These are phyloP conservation scores for Heliocybe sulcata DNA, from an alignment of 1,284 basidiomycete species.

Conservation along the genomic window DNA sequence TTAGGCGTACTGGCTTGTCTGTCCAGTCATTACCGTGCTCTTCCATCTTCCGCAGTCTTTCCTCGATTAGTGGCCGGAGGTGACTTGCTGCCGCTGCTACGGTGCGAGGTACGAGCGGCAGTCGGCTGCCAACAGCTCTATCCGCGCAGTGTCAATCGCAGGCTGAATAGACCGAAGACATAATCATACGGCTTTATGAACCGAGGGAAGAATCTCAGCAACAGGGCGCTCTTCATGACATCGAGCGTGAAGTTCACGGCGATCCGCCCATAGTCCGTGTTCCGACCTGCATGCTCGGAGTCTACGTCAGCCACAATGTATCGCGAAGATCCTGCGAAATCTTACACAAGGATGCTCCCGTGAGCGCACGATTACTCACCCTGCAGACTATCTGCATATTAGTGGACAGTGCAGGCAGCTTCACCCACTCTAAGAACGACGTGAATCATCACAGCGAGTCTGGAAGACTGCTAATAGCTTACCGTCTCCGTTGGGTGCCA, in stretches of 20 bases:
- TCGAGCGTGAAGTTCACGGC: conserved; percentile 10
- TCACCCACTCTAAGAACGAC: conserved; percentile 29
- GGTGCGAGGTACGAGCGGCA: background rate
- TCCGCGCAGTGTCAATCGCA: background rate
- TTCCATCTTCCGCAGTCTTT: conserved; percentile 9
- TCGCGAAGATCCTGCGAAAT: background rate
- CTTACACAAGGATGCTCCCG: background rate
- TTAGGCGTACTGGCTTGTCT: conserved; percentile 15
- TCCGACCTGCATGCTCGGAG: conserved; percentile 14
- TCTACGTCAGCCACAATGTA: background rate
- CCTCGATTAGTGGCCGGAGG: conserved; percentile 13
- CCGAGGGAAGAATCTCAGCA: conserved; percentile 13
- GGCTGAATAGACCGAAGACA: background rate
- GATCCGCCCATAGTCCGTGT: conserved; percentile 22
- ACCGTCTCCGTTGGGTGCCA: conserved; percentile 20
- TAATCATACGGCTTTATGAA: conserved; percentile 9
- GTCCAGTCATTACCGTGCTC: conserved; percentile 13
- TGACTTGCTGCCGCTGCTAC: background rate
- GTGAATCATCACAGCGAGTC: conserved; percentile 18
- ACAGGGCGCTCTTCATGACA: conserved; percentile 9
- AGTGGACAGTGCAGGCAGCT: conserved; percentile 21
- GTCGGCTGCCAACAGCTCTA: conserved; percentile 2
- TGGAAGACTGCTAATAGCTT: conserved; percentile 25
- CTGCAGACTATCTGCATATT: conserved; percentile 32
- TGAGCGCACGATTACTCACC: conserved; percentile 28